A percentile compares a stretch with the other conserved stretches of the same genome.
Conservation (phyloP, 176 grass and related monocot species). For the Triticum dicoccoides region DNA sequence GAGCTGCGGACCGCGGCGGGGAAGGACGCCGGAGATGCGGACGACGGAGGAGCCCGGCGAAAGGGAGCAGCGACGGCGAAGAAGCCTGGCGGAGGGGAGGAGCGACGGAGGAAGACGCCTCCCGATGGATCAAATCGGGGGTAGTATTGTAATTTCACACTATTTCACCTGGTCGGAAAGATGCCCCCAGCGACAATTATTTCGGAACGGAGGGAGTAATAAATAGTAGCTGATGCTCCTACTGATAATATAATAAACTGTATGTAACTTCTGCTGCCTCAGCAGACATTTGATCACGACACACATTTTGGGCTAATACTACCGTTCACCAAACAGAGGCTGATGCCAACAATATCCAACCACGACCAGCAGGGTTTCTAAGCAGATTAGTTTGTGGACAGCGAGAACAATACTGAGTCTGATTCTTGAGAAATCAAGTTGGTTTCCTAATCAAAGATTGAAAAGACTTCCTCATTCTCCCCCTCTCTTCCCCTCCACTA, state of each 20-base stretch:
- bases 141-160: too few species aligned
- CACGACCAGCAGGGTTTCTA: too few species aligned
- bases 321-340: background rate
- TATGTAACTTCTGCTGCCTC: background rate
- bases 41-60: too few species aligned
- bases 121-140: too few species aligned
- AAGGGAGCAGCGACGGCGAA: too few species aligned
- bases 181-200: too few species aligned
- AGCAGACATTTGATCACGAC: background rate
- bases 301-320: background rate
- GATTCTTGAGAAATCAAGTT: background rate
- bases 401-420: background rate
- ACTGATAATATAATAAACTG: background rate
- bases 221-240: background rate
- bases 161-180: too few species aligned
- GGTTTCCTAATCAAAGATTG: background rate
- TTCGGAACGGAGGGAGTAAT: background rate
- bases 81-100: too few species aligned
- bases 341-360: too few species aligned
- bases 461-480: background rate
- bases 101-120: too few species aligned
- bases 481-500: background rate
- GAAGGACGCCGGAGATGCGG: too few species aligned
- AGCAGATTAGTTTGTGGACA: background rate
- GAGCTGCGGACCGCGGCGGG: too few species aligned